Percentiles rank a stretch among this genome's conserved stretches.
phyloP scores from a whole-genome alignment of 1,284 basidiomycete species.

The Boletellus dicymbophilus region DNA sequence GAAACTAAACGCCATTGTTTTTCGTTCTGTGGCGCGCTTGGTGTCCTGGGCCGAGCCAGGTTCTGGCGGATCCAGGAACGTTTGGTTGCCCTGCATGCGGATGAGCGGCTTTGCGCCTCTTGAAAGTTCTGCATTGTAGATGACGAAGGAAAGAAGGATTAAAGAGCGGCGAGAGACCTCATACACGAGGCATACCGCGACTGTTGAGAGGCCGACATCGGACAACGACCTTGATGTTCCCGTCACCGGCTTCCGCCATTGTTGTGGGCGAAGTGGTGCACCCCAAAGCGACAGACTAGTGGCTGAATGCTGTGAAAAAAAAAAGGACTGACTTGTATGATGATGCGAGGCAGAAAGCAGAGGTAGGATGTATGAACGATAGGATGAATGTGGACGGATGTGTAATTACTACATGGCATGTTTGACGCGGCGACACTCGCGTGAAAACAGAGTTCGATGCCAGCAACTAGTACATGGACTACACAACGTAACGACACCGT shows the following conservation, averaged over 20 bases:
- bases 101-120: slow-evolving; percentile 92
- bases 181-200: slow-evolving; percentile 63
- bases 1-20: slow-evolving; percentile 88
- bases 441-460: slow-evolving; percentile 22
- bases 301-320: slow-evolving; percentile 11
- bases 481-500: slow-evolving; percentile 1
- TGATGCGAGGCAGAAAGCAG: slow-evolving; percentile 6
- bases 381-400: slow-evolving; percentile 3
- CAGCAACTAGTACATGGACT: neutral
- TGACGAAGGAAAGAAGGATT: slow-evolving; percentile 3
- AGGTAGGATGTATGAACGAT: slow-evolving; percentile 5
- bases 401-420: slow-evolving; percentile 10
- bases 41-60: slow-evolving; percentile 66
- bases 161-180: slow-evolving; percentile 9
- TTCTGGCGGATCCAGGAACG: slow-evolving; percentile 89
- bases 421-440: slow-evolving; percentile 21
- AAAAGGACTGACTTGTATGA: slow-evolving; percentile 8
- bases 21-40: slow-evolving; percentile 84
- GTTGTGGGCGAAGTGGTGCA: slow-evolving; percentile 15
- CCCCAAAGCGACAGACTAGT: slow-evolving; percentile 12
- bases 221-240: slow-evolving; percentile 96
- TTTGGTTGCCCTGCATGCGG: slow-evolving; percentile 91
- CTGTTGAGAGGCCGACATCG: slow-evolving; percentile 95
- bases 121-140: slow-evolving; percentile 68
- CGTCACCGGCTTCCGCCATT: slow-evolving; percentile 66